Base-by-base conservation (phyloP, 306 rosid species). In the Begonia masoniana region DNA sequence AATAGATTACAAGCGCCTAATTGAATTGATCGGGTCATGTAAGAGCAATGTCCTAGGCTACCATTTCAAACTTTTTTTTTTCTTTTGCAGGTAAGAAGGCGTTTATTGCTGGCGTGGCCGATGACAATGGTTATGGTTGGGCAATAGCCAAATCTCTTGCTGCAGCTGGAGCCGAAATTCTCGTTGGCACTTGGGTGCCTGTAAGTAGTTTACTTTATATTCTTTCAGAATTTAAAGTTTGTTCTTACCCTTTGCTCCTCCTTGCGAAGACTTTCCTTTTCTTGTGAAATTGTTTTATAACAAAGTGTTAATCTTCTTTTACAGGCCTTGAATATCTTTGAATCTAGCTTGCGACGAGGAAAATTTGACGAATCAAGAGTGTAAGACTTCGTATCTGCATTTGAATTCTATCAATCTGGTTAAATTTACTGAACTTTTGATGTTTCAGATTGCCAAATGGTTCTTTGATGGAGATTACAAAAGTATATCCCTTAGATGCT, bases 111-210 rank as follows among this genome's bases (percentile, higher is more conserved):
- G 97, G 97, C 63, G 83, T 89, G 50, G 95, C 97, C 46, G 95
- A 89, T 75, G 97, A 89, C 68, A 76, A 82, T 43, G 97, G 95
- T 53, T 89, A 89, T 73, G 97, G 97, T 17, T 89, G 95, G 97
- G 95, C 97, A 43, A 89, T 89, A n/a, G 97, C 97, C 57, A 89
- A 85, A 81, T 78, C 97, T 66, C 95, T 89, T 12, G 97, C 97
- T 15, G 95, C 87, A 35, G 97, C 95, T 2, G 97, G 95, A 54
- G 97, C 97, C 60, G 91, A 89, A 78, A 85, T 89, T 71, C 87
- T 89, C 41, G 87, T 89, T 19, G 97, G 97, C 57, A 89, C 97
- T 10, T 89, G 97, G 97, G 97, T 89, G 58, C 97, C 97, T 61
- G 97, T 89, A 70, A 80, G 97, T 45, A 45, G 15, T n/a, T 45